Evolutionary conservation across 73 alveolate genomes (phyloP), one percentile per base, ranked within the genome.

Genomic region (Paramecium sonneborni): DNA sequence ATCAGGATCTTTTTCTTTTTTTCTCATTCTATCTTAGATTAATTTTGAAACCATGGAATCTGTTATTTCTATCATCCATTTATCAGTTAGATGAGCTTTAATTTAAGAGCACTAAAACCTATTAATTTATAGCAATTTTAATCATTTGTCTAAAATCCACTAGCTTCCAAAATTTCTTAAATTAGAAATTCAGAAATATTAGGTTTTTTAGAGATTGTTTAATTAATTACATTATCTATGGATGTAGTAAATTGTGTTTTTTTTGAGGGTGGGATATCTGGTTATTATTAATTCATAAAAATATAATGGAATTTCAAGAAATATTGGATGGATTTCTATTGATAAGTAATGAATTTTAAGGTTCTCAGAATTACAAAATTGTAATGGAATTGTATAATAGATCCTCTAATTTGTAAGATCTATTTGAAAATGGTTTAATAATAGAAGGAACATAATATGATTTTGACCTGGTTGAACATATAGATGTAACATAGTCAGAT

Each of bases 1-100:
- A 62, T 62, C 84, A 26, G 84, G 84, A 26, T 62, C 84, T 9
- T 62, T 62, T 30, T 62, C 84, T 26, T 62, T 62, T 62, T 62
- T 62, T 26, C 84, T 62, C 52, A 62, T 62, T 26, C 48, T 62
- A n/a, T 62, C 84, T 32, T 62, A 62, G 39, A 32, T 62, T 62
- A 32, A 30, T 32, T 62, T 62, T 26, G 12, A 32, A 62, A 62
- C 84, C 84, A 62, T 62, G 26, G 84, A 62, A 62, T 62, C 84
- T 62, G 84, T 62, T 46, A 62, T 62, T 62, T 62, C 84, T 11
- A 62, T 62, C 84, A 62, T 62, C 84, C 84, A 62, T 62, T 62
- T 62, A 62, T 62, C 84, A 30, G 84, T 62, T 30, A 62, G 84
- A 62, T 62, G 84, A 32, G 84, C 84, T 62, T 62, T 26, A 62